Conservation (phyloP, 345 rosid genomes). For the Arabis alpina region DNA sequence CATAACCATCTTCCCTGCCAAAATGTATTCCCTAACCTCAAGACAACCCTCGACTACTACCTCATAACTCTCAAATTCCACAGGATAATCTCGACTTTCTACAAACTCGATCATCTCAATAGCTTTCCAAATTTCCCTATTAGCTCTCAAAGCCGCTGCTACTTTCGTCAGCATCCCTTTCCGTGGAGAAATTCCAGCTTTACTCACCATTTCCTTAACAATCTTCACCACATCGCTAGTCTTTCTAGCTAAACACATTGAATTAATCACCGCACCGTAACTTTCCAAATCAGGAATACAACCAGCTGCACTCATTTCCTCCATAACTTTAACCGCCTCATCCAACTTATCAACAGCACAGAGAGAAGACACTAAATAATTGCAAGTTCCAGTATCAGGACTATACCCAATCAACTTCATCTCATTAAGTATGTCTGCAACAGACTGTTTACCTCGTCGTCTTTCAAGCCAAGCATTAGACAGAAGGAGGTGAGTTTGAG, state of each 20-base stretch:
- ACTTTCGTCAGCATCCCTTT: constrained; percentile 63
- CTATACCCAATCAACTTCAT: constrained; percentile 69
- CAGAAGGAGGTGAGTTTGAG: constrained; percentile 61
- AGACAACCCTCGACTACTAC: constrained; percentile 67
- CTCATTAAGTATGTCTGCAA: constrained; percentile 50
- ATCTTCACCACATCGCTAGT: constrained; percentile 57
- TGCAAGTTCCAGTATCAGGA: constrained; percentile 73
- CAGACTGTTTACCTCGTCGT: constrained; percentile 45
- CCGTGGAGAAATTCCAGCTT: constrained; percentile 65
- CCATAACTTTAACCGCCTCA: constrained; percentile 71
- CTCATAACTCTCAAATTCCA: constrained; percentile 74
- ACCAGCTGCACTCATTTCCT: constrained; percentile 58
- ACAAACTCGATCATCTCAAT: constrained; percentile 72
- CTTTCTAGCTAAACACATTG: constrained; percentile 63
- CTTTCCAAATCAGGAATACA: constrained; percentile 80
- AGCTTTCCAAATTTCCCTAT: constrained; percentile 69
- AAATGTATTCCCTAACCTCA: constrained; percentile 60
- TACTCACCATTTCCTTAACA: constrained; percentile 75
- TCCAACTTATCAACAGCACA: constrained; percentile 67
- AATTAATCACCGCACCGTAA: constrained; percentile 55
- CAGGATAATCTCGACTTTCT: constrained; percentile 57
- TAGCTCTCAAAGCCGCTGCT: constrained; percentile 60
- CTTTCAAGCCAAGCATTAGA: constrained; percentile 68
- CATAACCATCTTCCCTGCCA: constrained; percentile 75
- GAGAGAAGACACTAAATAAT: constrained; percentile 66